phyloP scores from a whole-genome alignment of 163 green algal species.

The Chlamydomonas reinhardtii region DNA sequence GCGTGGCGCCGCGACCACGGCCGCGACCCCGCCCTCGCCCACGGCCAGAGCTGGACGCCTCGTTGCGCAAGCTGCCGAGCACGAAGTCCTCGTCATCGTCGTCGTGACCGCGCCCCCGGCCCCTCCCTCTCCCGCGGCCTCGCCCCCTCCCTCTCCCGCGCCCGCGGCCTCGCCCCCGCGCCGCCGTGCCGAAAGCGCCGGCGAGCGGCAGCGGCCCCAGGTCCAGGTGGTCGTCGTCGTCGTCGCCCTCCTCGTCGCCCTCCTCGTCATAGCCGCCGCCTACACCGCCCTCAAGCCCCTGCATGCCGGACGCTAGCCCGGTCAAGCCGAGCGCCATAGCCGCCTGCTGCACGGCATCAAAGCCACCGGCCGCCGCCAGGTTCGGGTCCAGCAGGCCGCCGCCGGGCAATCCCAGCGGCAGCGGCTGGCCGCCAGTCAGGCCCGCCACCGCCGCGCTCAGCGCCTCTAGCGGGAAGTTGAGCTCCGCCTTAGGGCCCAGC shows the following conservation, averaged over 20 bases:
- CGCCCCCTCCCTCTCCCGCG: constrained; percentile 19
- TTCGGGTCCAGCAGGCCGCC: neutral
- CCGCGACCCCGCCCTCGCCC: constrained; percentile 13
- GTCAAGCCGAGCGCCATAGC: too few species aligned
- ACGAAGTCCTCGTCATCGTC: constrained; percentile 52
- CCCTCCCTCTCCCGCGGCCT: constrained; percentile 21
- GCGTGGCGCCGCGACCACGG: neutral
- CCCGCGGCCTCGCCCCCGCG: constrained; percentile 13
- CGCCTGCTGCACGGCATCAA: neutral
- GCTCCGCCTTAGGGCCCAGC: constrained; percentile 28
- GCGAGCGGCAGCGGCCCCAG: neutral
- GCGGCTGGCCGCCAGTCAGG: too few species aligned
- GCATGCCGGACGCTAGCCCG: neutral
- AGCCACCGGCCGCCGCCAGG: neutral
- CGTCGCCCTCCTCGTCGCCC: constrained; percentile 22
- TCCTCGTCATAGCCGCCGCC: constrained; percentile 10
- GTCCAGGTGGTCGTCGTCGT: constrained; percentile 16
- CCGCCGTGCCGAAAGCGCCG: neutral
- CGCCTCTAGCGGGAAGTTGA: constrained; percentile 36
- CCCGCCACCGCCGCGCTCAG: neutral
- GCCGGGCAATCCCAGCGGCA: neutral
- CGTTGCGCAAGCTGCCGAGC: constrained; percentile 17
- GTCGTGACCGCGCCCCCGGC: neutral
- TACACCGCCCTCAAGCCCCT: constrained; percentile 3
- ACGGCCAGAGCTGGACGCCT: neutral